Evolutionary conservation across 208 protist species (phyloP).

Genomic region (Leishmania mexicana): DNA sequence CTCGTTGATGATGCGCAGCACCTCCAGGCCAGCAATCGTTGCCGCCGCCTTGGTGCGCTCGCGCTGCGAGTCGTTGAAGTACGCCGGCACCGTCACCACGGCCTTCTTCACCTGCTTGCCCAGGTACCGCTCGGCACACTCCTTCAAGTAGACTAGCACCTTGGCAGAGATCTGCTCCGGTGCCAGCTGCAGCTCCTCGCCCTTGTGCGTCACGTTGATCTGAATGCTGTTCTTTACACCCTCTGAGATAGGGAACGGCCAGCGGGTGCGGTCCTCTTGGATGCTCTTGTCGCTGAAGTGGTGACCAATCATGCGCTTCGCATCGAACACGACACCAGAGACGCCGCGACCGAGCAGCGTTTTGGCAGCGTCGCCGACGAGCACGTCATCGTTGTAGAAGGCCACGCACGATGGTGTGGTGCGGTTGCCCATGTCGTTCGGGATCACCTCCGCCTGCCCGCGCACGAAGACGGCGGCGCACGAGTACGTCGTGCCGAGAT

Average conservation of each 20-base stretch:
- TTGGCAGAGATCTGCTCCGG: slow-evolving; percentile 98
- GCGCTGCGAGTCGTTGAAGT: slow-evolving; percentile 99
- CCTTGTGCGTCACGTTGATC: slow-evolving; percentile 65
- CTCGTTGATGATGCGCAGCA: slow-evolving; percentile 99
- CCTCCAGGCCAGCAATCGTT: slow-evolving; percentile 97
- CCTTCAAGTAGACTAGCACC: slow-evolving; percentile 98
- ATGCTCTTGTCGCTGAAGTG: slow-evolving; percentile 87
- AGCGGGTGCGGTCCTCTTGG: slow-evolving; percentile 93
- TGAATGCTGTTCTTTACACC: slow-evolving; percentile 55
- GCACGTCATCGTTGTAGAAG: slow-evolving; percentile 96
- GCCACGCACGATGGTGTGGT: slow-evolving; percentile 99
- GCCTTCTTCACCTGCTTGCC: slow-evolving; percentile 93
- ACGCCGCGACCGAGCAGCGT: slow-evolving; percentile 92
- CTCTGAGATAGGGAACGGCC: slow-evolving; percentile 94
- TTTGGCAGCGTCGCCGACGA: slow-evolving; percentile 96
- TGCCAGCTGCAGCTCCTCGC: slow-evolving; percentile 69
- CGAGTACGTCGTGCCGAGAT: slow-evolving; percentile 96
- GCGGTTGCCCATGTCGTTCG: slow-evolving; percentile 99
- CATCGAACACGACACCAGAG: slow-evolving; percentile 94
- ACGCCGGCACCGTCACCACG: slow-evolving; percentile 99
- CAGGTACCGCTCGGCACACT: slow-evolving; percentile 94
- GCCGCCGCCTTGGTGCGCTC: slow-evolving; percentile 98
- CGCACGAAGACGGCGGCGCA: slow-evolving; percentile 94
- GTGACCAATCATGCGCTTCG: slow-evolving; percentile 96
- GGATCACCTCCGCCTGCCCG: slow-evolving; percentile 95